phyloP scores from a whole-genome alignment of 306 rosid genomes.

The Ormosia emarginata region DNA sequence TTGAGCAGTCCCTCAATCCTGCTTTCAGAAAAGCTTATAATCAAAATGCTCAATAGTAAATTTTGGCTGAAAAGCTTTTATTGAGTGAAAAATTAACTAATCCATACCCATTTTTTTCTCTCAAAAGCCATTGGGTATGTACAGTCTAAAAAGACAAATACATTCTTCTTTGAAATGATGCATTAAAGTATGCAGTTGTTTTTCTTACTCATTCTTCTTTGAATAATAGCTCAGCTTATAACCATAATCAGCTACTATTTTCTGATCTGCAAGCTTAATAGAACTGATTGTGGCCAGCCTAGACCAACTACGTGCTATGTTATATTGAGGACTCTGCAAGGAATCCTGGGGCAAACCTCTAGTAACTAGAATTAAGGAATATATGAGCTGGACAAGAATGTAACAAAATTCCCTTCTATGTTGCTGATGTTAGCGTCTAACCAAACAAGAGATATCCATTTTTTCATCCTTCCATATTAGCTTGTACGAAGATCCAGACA shows the following conservation, averaged over 20 bases:
- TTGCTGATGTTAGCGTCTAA: neutral
- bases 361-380: neutral
- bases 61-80: neutral
- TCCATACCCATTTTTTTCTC: neutral
- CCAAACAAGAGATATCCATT: neutral
- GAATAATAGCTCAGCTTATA: too few relatives aligned
- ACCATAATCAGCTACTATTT: too few relatives aligned
- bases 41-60: neutral
- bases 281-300: too few relatives aligned
- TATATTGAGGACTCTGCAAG: neutral
- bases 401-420: neutral
- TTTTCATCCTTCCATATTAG: neutral
- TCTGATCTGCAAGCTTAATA: too few relatives aligned
- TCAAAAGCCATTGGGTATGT: constrained; percentile 36
- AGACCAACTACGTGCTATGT: neutral
- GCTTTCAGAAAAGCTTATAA: neutral
- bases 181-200: too few relatives aligned
- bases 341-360: neutral
- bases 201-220: too few relatives aligned
- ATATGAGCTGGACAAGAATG: neutral
- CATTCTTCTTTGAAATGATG: constrained; percentile 1
- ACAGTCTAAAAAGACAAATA: constrained; percentile 45
- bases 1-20: too few relatives aligned
- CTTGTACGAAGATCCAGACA: neutral
- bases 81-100: neutral